Percentiles rank a stretch among this genome's conserved stretches.
Evolutionary conservation across 768 basidiomycete species (phyloP).

Genomic region (Pulveroboletus ravenelii): DNA sequence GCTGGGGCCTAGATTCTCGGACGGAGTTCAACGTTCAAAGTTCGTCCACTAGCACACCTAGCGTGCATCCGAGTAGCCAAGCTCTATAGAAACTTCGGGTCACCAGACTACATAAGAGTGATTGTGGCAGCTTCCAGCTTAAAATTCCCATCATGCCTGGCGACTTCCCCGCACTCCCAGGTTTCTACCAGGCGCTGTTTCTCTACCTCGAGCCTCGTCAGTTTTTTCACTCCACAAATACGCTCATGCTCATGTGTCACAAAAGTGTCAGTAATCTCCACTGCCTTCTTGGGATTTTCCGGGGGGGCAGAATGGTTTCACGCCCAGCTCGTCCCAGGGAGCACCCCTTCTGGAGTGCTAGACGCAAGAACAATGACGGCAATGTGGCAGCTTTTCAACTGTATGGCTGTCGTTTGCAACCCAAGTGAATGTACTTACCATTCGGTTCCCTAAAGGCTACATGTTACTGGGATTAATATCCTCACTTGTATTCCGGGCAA

Average conservation of each 20-base stretch:
- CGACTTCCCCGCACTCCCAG: slow-evolving; percentile 53
- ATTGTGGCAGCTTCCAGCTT: background rate
- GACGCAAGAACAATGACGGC: slow-evolving; percentile 55
- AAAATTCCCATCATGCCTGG: slow-evolving; percentile 12
- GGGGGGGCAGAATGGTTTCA: slow-evolving; percentile 68
- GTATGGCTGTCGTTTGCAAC: slow-evolving; percentile 33
- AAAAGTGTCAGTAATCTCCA: slow-evolving; percentile 47
- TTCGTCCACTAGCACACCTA: background rate
- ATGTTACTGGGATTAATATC: slow-evolving; percentile 60
- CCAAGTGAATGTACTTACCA: background rate
- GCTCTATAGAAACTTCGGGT: too few species aligned
- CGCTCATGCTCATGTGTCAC: slow-evolving; percentile 13
- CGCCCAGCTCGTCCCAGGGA: slow-evolving; percentile 54
- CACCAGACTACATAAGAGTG: too few species aligned
- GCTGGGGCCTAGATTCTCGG: background rate
- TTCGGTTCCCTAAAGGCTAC: slow-evolving; percentile 43
- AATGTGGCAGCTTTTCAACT: slow-evolving; percentile 65
- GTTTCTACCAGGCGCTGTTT: slow-evolving; percentile 59
- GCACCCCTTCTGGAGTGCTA: slow-evolving; percentile 24
- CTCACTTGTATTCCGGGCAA: slow-evolving; percentile 61
- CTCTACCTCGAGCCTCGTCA: slow-evolving; percentile 62
- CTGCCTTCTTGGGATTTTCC: slow-evolving; percentile 47
- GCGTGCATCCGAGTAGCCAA: too few species aligned
- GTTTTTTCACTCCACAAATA: slow-evolving; percentile 8
- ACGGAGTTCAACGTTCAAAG: background rate